These are phyloP conservation scores for Podila epigama DNA, from an alignment of 192 early-diverging fungal species.

Conservation along the genomic window DNA sequence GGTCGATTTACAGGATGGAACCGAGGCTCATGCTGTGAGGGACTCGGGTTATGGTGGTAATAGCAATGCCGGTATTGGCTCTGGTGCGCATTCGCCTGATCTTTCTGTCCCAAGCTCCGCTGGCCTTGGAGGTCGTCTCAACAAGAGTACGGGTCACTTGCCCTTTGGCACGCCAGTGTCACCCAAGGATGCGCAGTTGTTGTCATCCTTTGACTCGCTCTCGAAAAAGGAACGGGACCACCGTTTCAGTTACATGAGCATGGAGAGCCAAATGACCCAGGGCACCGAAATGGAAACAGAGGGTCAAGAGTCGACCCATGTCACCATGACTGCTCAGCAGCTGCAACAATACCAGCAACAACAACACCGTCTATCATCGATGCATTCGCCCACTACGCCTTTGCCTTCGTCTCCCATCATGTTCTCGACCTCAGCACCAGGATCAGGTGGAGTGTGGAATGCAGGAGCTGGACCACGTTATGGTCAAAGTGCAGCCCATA, in stretches of 20 bases:
- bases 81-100: slow-evolving; percentile 1
- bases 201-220: slow-evolving; percentile 21
- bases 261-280: slow-evolving; percentile 37
- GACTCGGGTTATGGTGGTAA: slow-evolving; percentile 34
- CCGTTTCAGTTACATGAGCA: slow-evolving; percentile 36
- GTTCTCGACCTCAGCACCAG: background rate
- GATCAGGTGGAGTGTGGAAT: slow-evolving; percentile 4
- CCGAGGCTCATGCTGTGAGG: slow-evolving; percentile 1
- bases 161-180: slow-evolving; percentile 12
- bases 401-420: slow-evolving; percentile 35
- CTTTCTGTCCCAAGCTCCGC: background rate
- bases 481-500: slow-evolving; percentile 18
- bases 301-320: background rate
- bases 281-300: slow-evolving; percentile 32
- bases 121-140: slow-evolving; percentile 25
- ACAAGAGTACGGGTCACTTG: slow-evolving; percentile 45
- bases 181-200: background rate
- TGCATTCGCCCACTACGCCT: slow-evolving; percentile 44
- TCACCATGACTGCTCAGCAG: background rate
- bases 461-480: slow-evolving; percentile 2
- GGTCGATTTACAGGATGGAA: background rate
- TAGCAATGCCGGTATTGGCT: background rate
- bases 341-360: slow-evolving; percentile 18
- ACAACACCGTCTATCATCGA: slow-evolving; percentile 32
- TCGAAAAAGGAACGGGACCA: slow-evolving; percentile 15